Evolutionary conservation across 805 yeast genomes (phyloP).

Genomic region (Metschnikowia cerradonensis): DNA sequence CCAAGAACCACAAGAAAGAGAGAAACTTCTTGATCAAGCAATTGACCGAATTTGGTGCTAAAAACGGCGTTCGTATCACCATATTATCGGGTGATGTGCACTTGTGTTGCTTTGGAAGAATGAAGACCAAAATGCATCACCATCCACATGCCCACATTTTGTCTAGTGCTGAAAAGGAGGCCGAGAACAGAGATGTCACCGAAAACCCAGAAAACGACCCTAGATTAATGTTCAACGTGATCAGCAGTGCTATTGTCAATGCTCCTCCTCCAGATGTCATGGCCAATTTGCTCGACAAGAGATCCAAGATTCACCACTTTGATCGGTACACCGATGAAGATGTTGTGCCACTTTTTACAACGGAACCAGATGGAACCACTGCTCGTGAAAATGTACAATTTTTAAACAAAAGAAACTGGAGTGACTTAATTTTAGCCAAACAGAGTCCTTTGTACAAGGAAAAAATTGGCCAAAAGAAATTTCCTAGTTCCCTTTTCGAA

Average conservation of each 20-base stretch:
- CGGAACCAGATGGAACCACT: slow-evolving; percentile 51
- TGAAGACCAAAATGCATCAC: slow-evolving; percentile 52
- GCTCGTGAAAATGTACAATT: slow-evolving; percentile 47
- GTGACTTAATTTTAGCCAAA: slow-evolving; percentile 56
- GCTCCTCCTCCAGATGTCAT: slow-evolving; percentile 90
- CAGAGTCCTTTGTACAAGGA: slow-evolving; percentile 26
- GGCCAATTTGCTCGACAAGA: slow-evolving; percentile 66
- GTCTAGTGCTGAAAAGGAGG: slow-evolving; percentile 26
- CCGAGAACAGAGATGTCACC: slow-evolving; percentile 37
- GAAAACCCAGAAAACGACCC: slow-evolving; percentile 64
- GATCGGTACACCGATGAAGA: slow-evolving; percentile 70
- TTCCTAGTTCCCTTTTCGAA: slow-evolving; percentile 41
- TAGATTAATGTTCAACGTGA: slow-evolving; percentile 73
- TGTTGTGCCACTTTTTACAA: slow-evolving; percentile 64
- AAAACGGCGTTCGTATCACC: slow-evolving; percentile 67
- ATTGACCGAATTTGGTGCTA: slow-evolving; percentile 63
- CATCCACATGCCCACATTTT: slow-evolving; percentile 36
- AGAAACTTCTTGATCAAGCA: slow-evolving; percentile 64
- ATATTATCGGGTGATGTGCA: slow-evolving; percentile 94
- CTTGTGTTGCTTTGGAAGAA: slow-evolving; percentile 76
- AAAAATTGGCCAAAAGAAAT: slow-evolving; percentile 21
- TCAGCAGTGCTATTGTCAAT: slow-evolving; percentile 86
- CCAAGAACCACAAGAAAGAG: slow-evolving; percentile 79
- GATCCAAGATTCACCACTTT: slow-evolving; percentile 67
- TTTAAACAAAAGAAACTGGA: slow-evolving; percentile 67